Evolutionary conservation across 1,284 basidiomycete species (phyloP), one percentile per base, ranked within the genome.

Genomic region (Schizophyllum commune): DNA sequence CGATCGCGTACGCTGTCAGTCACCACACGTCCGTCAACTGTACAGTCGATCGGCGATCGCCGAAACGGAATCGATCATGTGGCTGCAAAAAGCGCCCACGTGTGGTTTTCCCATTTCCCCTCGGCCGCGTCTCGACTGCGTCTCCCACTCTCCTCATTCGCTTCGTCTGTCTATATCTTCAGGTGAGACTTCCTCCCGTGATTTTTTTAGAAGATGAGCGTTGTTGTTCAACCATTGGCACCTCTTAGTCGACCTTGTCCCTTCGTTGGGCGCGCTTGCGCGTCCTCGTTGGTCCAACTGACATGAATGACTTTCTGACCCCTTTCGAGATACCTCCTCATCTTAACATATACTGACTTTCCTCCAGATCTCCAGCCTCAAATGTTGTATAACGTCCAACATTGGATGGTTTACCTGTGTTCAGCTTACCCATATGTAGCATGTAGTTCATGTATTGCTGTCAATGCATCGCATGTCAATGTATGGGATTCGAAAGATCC

Each of bases 251-350:
- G 86, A 91, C 80, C 72, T 83, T 72, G 70, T 55, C 11, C 20
- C 53, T 21, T 19, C 19, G 53, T 13, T 55, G 53, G 19, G 53
- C 20, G 65, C 57, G 52, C 22, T 69, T 72, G 72, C 73, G 70
- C 65, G 70, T 71, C 70, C 71, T 71, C 72, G 72, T 73, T 68
- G 68, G 79, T 73, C 74, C 83, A 81, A 84, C 82, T 89, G 88
- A 89, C 88, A 90, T 90, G 71, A 84, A 85, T 84, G 88, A 85
- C 88, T 81, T 80, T 81, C 86, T 87, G 86, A 89, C 79, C 76
- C 74, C 71, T 71, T 61, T 57, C 3, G 17, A 11, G 4, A 47
- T 47, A 17, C 13, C 2, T 8, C 2, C 2, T 47, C 17, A 11
- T 47, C 8, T 11, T 47, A 2, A 3, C 39, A 47, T 47, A 17